Percentiles rank a stretch among this genome's conserved stretches.
Evolutionary conservation across 768 basidiomycete species (phyloP).

Genomic region (Mycena crocata): DNA sequence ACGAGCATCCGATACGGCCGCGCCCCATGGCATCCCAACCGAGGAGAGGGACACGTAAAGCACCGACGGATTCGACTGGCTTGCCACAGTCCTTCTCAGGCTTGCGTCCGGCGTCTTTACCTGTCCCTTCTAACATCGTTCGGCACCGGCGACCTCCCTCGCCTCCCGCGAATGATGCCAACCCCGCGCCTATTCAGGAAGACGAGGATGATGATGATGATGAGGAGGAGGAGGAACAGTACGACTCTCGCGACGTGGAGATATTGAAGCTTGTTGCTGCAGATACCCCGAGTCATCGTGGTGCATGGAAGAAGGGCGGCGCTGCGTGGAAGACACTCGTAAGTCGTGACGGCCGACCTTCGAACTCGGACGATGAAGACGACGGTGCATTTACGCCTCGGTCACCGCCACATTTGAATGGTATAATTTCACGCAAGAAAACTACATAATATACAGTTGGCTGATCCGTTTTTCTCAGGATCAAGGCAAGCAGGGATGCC

Average conservation of each 20-base stretch:
- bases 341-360: conserved; percentile 46
- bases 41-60: conserved; percentile 29
- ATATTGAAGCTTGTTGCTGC: conserved; percentile 75
- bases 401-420: conserved; percentile 14
- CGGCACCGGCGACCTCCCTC: conserved; percentile 54
- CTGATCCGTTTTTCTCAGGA: conserved; percentile 10
- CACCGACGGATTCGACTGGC: conserved; percentile 48
- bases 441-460: background rate
- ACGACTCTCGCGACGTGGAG: conserved; percentile 56
- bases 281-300: conserved; percentile 75
- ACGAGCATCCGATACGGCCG: conserved; percentile 53
- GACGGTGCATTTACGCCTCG: conserved; percentile 20
- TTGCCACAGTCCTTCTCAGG: conserved; percentile 69
- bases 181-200: background rate
- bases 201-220: conserved; percentile 22
- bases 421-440: background rate
- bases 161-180: conserved; percentile 17
- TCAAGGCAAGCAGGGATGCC: conserved; percentile 48
- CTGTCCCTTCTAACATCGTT: conserved; percentile 65
- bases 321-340: conserved; percentile 74
- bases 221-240: conserved; percentile 38
- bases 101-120: conserved; percentile 77
- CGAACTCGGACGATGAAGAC: conserved; percentile 49
- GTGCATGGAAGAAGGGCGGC: conserved; percentile 74
- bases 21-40: conserved; percentile 44